These are phyloP conservation scores for Nicotiana knightiana DNA, from an alignment of 257 asterid genomes.

Conservation along the genomic window DNA sequence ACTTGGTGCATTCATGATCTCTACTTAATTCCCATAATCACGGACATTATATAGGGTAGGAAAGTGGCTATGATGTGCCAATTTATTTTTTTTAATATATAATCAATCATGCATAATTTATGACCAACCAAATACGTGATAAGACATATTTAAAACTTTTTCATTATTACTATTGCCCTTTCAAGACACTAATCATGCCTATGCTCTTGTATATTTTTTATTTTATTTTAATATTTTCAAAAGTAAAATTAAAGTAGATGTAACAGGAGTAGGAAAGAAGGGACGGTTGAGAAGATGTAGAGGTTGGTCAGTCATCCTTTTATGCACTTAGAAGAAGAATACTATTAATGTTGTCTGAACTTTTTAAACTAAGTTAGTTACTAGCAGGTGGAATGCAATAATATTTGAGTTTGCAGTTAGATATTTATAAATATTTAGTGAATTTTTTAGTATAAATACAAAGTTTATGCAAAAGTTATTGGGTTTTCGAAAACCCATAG, in stretches of 20 bases:
- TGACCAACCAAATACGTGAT: not conserved
- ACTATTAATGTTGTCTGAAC: too few relatives aligned
- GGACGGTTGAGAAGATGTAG: not conserved
- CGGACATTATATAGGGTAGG: not conserved
- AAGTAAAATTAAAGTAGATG: not conserved
- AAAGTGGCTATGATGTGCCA: not conserved
- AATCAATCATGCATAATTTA: not conserved
- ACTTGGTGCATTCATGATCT: not conserved
- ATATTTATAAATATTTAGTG: too few relatives aligned
- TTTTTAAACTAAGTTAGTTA: too few relatives aligned
- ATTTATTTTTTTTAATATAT: not conserved
- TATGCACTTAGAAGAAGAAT: not conserved
- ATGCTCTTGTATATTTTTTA: not conserved
- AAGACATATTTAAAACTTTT: not conserved
- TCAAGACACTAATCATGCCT: constrained; percentile 2
- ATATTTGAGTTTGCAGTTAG: too few relatives aligned
- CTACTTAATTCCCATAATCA: not conserved
- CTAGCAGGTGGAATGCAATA: too few relatives aligned
- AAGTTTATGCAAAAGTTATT: too few relatives aligned
- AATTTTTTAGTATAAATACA: too few relatives aligned
- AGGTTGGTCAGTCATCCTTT: not conserved
- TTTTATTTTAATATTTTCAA: not conserved
- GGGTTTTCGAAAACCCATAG: too few relatives aligned
- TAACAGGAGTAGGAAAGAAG: not conserved
- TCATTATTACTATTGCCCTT: not conserved